Percentiles rank a stretch among this genome's conserved stretches.
These are phyloP conservation scores for Euphorbia peplus DNA, from an alignment of 345 rosid genomes.

Conservation along the genomic window DNA sequence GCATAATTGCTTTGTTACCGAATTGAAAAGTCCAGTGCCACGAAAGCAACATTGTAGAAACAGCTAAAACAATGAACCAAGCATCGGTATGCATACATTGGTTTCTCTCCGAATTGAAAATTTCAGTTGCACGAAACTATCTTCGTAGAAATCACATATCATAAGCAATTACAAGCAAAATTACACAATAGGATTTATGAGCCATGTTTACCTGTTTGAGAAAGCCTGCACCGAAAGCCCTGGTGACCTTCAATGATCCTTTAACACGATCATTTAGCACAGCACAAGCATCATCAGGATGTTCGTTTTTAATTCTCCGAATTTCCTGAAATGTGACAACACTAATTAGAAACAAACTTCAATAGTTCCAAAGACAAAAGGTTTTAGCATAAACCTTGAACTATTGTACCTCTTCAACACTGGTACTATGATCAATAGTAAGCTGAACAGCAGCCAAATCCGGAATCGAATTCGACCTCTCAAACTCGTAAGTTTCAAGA, in stretches of 20 bases:
- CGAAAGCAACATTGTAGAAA: no score
- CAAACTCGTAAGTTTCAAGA: conserved; percentile 32
- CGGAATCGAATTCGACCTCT: conserved; percentile 22
- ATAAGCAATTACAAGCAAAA: background rate
- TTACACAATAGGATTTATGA: background rate
- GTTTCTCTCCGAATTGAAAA: no score
- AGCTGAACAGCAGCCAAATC: conserved; percentile 62
- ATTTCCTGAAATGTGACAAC: conserved; percentile 59
- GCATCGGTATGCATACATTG: no score
- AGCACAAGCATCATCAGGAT: conserved; percentile 73
- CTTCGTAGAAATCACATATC: background rate
- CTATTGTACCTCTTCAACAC: conserved; percentile 57
- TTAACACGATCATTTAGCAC: conserved; percentile 82
- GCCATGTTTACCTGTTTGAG: conserved; percentile 66
- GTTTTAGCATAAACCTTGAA: conserved; percentile 31
- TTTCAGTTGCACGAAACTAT: no score
- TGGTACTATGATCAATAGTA: conserved; percentile 83
- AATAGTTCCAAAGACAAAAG: conserved; percentile 2
- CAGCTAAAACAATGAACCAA: no score
- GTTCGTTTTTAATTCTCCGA: conserved; percentile 72
- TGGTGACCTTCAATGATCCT: conserved; percentile 92
- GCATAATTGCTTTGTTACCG: no score
- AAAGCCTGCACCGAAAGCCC: conserved; percentile 97
- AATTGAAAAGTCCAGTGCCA: no score
- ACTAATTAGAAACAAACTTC: background rate